Percentiles rank a stretch among this genome's conserved stretches.
Conservation (phyloP, 192 early-diverging fungal species). For the Backusella parvicylindrica region DNA sequence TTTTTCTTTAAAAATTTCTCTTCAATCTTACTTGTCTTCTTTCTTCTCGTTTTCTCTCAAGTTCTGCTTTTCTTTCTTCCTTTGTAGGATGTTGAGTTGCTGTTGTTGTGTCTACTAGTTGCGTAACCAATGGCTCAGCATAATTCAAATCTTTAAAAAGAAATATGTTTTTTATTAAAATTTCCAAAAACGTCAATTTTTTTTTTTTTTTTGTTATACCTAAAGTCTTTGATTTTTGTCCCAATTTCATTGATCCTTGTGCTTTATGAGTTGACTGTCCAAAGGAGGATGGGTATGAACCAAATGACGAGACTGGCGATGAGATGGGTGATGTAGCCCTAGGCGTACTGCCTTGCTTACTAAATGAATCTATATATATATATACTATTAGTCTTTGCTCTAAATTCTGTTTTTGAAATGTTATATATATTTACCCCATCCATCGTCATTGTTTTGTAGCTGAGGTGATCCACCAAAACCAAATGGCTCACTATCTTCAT, state of each 20-base stretch:
- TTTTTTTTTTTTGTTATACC: background rate
- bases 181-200: background rate
- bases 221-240: conserved; percentile 13
- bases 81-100: conserved; percentile 20
- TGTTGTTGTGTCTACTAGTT: background rate
- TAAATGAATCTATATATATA: background rate
- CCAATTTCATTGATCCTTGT: conserved; percentile 18
- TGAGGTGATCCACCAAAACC: conserved; percentile 22
- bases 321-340: background rate
- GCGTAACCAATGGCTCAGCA: conserved; percentile 8
- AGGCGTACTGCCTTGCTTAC: background rate
- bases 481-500: conserved; percentile 17
- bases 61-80: conserved; percentile 48
- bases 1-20: too few species aligned
- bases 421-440: conserved; percentile 38
- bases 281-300: background rate
- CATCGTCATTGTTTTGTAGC: conserved; percentile 29
- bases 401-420: background rate
- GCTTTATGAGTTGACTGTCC: background rate
- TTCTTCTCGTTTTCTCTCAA: conserved; percentile 52
- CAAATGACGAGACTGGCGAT: conserved; percentile 17
- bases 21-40: conserved; percentile 39
- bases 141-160: background rate
- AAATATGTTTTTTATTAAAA: background rate
- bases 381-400: background rate